phyloP scores from a whole-genome alignment of 768 basidiomycete species.

The Rhodotorula babjevae region DNA sequence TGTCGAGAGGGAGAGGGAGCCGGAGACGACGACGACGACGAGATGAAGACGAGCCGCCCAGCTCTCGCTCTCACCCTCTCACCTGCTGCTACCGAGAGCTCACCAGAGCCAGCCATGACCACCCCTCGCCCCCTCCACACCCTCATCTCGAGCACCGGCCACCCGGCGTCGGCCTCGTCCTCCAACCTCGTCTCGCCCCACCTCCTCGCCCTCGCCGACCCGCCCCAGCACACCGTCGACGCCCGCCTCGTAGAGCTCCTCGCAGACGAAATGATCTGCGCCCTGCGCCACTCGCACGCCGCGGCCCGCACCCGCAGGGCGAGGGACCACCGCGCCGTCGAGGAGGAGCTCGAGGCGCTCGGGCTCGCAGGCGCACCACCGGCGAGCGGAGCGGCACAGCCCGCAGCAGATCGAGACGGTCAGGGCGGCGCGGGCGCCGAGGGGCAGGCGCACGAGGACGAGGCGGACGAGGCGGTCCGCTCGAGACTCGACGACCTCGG shows the following conservation, averaged over 20 bases:
- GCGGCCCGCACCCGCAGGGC: not conserved
- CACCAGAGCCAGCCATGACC: not conserved
- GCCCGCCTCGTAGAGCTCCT: conserved; percentile 31
- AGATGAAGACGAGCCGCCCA: not conserved
- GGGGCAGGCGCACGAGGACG: not conserved
- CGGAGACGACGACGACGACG: not conserved
- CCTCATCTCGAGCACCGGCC: conserved; percentile 5
- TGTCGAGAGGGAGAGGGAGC: not conserved
- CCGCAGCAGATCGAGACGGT: too few species aligned
- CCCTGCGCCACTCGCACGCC: conserved; percentile 6
- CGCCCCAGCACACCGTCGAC: conserved; percentile 24
- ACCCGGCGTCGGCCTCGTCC: conserved; percentile 20
- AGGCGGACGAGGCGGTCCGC: conserved; percentile 1
- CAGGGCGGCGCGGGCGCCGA: not conserved
- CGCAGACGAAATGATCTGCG: conserved; percentile 17
- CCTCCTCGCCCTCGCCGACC: conserved; percentile 22
- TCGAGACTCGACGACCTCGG: conserved; percentile 34
- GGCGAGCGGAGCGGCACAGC: not conserved
- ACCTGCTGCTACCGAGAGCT: too few species aligned
- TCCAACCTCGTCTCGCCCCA: conserved; percentile 25
- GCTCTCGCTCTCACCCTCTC: not conserved
- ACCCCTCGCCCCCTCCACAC: not conserved
- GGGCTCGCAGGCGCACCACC: conserved; percentile 3
- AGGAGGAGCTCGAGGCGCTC: conserved; percentile 10
- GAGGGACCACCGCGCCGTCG: not conserved